A percentile compares a stretch with the other conserved stretches of the same genome.
These are phyloP conservation scores for Tilletia walkeri DNA, from an alignment of 1,284 basidiomycete species.

Conservation along the genomic window DNA sequence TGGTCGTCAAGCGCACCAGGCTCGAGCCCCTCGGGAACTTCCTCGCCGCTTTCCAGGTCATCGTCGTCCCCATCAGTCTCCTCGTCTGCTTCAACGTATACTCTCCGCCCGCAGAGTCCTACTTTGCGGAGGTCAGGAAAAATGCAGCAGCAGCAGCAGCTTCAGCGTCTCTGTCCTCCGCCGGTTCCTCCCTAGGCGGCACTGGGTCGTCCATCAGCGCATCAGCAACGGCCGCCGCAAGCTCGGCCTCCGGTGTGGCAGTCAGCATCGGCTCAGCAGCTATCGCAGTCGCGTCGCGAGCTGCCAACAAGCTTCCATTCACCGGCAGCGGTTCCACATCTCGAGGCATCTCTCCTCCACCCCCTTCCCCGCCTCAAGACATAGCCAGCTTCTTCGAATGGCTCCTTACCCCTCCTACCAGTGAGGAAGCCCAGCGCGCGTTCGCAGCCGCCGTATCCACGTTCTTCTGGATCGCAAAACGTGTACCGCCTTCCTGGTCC, in stretches of 20 bases:
- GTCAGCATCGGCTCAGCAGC: not conserved
- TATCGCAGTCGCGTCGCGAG: not conserved
- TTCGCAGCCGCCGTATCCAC: conserved; percentile 28
- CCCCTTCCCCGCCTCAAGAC: not conserved
- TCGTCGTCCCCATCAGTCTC: conserved; percentile 49
- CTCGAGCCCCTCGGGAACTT: conserved; percentile 37
- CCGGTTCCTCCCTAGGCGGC: no score
- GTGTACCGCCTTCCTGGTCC: conserved; percentile 50
- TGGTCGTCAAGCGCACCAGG: conserved; percentile 33
- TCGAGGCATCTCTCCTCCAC: not conserved
- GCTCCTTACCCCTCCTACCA: not conserved
- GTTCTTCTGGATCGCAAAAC: conserved; percentile 40
- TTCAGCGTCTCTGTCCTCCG: no score
- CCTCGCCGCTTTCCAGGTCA: conserved; percentile 46
- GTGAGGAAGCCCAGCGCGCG: conserved; percentile 14
- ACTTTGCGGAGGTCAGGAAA: conserved; percentile 23
- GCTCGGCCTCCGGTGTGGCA: not conserved
- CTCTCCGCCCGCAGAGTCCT: conserved; percentile 35
- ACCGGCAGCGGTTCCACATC: not conserved
- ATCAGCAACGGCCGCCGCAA: not conserved
- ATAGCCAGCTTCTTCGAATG: not conserved
- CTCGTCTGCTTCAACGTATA: conserved; percentile 51
- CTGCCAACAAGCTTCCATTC: conserved; percentile 9
- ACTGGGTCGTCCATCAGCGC: not conserved
- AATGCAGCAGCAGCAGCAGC: not conserved